Conservation (phyloP, 1,139 yeast genomes). For the Debaryomyces coudertii region DNA sequence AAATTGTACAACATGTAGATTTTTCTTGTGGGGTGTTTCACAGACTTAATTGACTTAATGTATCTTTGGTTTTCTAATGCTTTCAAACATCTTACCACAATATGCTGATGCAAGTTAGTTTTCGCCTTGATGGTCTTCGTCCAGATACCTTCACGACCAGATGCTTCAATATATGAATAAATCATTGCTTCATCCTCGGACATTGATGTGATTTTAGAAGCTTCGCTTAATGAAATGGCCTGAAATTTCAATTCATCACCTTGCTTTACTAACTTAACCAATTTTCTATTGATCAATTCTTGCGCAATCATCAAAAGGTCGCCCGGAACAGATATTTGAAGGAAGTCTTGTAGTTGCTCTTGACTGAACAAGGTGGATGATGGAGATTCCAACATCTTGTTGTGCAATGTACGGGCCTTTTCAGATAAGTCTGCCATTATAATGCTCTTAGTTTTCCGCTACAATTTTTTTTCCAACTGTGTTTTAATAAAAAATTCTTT, state of each 20-base stretch:
- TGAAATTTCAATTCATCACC: slow-evolving; percentile 73
- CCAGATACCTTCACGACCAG: slow-evolving; percentile 97
- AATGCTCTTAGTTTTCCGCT: background rate
- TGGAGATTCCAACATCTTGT: slow-evolving; percentile 57
- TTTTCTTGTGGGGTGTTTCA: slow-evolving; percentile 94
- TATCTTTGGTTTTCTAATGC: slow-evolving; percentile 79
- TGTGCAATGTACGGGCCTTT: slow-evolving; percentile 58
- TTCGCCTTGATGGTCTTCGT: slow-evolving; percentile 89
- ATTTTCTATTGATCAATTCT: slow-evolving; percentile 62
- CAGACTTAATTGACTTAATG: slow-evolving; percentile 89
- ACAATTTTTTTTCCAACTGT: background rate
- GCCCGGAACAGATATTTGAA: slow-evolving; percentile 35
- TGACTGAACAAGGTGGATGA: slow-evolving; percentile 56
- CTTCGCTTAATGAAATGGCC: slow-evolving; percentile 68
- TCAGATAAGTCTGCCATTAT: slow-evolving; percentile 39
- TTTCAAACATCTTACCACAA: slow-evolving; percentile 84
- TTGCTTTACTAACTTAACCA: slow-evolving; percentile 67
- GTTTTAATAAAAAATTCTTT: background rate
- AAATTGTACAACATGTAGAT: slow-evolving; percentile 92
- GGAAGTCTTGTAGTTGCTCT: slow-evolving; percentile 55
- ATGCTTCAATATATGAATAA: slow-evolving; percentile 86
- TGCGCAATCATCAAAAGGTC: slow-evolving; percentile 66
- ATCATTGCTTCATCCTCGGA: slow-evolving; percentile 87
- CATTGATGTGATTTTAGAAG: slow-evolving; percentile 74
- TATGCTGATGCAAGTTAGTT: slow-evolving; percentile 91